Conservation (phyloP, 148 eudicot species). For the Chenopodium formosanum region DNA sequence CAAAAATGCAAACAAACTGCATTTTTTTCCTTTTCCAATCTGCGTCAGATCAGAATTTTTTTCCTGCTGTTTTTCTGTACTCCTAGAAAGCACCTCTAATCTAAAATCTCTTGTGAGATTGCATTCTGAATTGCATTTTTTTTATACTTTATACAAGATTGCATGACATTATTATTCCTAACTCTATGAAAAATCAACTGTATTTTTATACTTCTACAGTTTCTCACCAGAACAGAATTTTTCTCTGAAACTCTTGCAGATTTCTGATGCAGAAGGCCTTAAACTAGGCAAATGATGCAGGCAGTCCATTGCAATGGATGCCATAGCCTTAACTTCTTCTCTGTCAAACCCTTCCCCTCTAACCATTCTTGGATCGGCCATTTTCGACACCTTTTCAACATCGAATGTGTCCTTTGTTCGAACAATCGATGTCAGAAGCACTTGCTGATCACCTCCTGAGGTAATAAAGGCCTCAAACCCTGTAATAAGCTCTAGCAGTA, state of each 20-base stretch:
- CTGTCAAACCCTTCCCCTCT: conserved; percentile 21
- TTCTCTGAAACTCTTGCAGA: conserved; percentile 41
- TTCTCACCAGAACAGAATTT: conserved; percentile 30
- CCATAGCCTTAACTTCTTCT: conserved; percentile 49
- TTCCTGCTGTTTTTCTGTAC: conserved; percentile 11
- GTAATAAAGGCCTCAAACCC: conserved; percentile 61
- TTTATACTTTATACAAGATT: conserved; percentile 2
- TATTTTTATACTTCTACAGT: background rate
- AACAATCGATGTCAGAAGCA: conserved; percentile 43
- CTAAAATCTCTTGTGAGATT: background rate
- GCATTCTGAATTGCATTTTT: background rate
- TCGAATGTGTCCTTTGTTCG: conserved; percentile 35
- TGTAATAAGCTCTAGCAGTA: conserved; percentile 65
- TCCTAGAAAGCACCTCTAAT: conserved; percentile 12
- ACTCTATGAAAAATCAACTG: background rate
- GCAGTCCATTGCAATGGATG: conserved; percentile 45
- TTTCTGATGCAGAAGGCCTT: conserved; percentile 63
- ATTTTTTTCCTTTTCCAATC: background rate
- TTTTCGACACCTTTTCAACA: conserved; percentile 35
- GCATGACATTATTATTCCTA: background rate
- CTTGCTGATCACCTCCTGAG: conserved; percentile 32
- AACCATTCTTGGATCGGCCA: conserved; percentile 48
- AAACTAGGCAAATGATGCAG: conserved; percentile 51
- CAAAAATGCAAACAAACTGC: conserved; percentile 1
- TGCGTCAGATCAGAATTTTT: conserved; percentile 5